Evolutionary conservation across 129 eudicot species (phyloP).

Genomic region (Saposhnikovia divaricata): DNA sequence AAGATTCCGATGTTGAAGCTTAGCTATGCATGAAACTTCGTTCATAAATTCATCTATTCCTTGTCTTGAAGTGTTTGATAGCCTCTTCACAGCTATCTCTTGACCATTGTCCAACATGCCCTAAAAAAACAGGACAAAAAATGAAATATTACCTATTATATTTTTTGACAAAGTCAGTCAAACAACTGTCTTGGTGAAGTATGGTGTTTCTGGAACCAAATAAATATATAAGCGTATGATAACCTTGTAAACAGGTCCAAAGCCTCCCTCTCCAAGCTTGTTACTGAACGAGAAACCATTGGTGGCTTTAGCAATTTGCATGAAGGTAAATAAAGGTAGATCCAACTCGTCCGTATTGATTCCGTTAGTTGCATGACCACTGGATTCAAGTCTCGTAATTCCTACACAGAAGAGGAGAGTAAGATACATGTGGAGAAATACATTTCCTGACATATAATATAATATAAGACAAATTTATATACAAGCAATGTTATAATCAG

Average conservation of each 20-base stretch:
- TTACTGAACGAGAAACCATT: not conserved
- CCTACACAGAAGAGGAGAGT: not conserved
- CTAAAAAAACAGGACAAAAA: not conserved
- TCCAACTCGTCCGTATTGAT: not conserved
- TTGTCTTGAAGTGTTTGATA: not conserved
- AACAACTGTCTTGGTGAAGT: not conserved
- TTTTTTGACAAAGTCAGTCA: not conserved
- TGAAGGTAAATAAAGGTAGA: not conserved
- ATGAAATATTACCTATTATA: not conserved
- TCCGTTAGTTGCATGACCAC: not conserved
- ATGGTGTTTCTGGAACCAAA: not conserved
- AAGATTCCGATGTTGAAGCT: conserved; percentile 1
- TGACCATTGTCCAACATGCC: not conserved
- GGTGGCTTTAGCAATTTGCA: not conserved
- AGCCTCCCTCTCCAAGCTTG: conserved; percentile 3
- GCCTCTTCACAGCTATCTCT: conserved; percentile 4
- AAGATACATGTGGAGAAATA: not conserved
- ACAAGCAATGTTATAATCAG: too few relatives aligned
- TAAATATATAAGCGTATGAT: not conserved
- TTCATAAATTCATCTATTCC: not conserved
- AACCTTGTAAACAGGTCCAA: conserved; percentile 6
- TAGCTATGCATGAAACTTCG: not conserved
- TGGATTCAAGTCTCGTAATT: not conserved
- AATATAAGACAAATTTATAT: too few relatives aligned
- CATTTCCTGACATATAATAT: not conserved